Evolutionary conservation across 2,329 filamentous ascomycete genomes (phyloP).

Genomic region (Curvularia hawaiiensis): DNA sequence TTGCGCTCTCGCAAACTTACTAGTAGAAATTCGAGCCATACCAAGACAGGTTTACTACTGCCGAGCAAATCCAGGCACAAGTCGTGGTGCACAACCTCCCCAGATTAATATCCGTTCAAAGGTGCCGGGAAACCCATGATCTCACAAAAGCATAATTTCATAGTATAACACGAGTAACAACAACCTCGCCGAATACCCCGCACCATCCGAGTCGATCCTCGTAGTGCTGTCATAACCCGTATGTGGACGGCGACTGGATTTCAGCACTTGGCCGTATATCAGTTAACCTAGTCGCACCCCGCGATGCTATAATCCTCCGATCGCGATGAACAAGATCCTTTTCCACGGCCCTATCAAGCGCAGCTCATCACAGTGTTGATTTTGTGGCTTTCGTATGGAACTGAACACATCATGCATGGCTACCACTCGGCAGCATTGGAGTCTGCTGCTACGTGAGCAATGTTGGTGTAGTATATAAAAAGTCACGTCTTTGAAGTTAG

Average conservation of each 20-base stretch:
- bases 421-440: background rate
- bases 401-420: background rate
- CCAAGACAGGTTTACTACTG: background rate
- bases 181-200: background rate
- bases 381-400: background rate
- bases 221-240: background rate
- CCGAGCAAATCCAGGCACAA: background rate
- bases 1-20: background rate
- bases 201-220: background rate
- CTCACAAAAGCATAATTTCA: background rate
- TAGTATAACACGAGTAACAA: no score
- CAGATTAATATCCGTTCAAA: background rate
- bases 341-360: background rate
- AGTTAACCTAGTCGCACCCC: background rate
- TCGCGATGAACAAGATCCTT: background rate
- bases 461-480: background rate
- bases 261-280: background rate
- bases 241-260: background rate
- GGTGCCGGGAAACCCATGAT: background rate
- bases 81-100: background rate
- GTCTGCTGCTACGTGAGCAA: background rate
- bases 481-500: background rate
- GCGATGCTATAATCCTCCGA: background rate
- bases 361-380: background rate
- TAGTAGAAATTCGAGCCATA: background rate